Percentiles rank a stretch among this genome's conserved stretches.
phyloP scores from a whole-genome alignment of 73 alveolate species.

The Paramecium bursaria region DNA sequence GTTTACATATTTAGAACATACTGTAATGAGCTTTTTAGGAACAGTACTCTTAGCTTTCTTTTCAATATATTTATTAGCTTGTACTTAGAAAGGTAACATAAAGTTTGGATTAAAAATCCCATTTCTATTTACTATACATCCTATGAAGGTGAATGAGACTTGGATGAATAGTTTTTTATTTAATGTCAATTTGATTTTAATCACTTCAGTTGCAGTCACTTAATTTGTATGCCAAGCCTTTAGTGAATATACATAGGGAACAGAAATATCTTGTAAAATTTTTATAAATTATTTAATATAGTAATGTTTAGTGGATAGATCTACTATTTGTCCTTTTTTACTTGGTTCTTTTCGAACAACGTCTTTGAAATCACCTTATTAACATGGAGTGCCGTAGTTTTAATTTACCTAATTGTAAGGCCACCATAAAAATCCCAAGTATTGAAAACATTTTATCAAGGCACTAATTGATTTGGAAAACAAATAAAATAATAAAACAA shows the following conservation, averaged over 20 bases:
- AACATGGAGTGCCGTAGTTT: slow-evolving; percentile 62
- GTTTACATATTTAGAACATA: slow-evolving; percentile 79
- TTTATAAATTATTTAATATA: neutral
- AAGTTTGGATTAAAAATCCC: slow-evolving; percentile 83
- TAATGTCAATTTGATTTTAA: slow-evolving; percentile 76
- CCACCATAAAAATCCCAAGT: slow-evolving; percentile 61
- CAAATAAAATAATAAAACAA: too few species aligned
- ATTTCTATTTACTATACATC: slow-evolving; percentile 78
- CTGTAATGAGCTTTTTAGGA: slow-evolving; percentile 79
- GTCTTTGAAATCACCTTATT: slow-evolving; percentile 70
- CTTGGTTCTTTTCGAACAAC: slow-evolving; percentile 77
- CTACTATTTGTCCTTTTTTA: slow-evolving; percentile 81
- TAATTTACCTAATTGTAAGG: slow-evolving; percentile 52
- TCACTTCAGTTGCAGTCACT: slow-evolving; percentile 84
- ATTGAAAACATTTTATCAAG: neutral
- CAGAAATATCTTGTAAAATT: slow-evolving; percentile 74
- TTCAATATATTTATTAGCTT: slow-evolving; percentile 77
- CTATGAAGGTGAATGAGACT: slow-evolving; percentile 85
- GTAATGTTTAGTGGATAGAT: slow-evolving; percentile 76
- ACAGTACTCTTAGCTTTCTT: slow-evolving; percentile 74
- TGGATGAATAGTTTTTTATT: slow-evolving; percentile 84
- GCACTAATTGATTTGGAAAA: too few species aligned
- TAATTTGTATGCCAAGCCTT: slow-evolving; percentile 77
- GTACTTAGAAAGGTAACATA: slow-evolving; percentile 84
- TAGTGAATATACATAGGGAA: slow-evolving; percentile 77